These are phyloP conservation scores for Podaxis sp. DNA, from an alignment of 768 basidiomycete genomes.

Conservation along the genomic window DNA sequence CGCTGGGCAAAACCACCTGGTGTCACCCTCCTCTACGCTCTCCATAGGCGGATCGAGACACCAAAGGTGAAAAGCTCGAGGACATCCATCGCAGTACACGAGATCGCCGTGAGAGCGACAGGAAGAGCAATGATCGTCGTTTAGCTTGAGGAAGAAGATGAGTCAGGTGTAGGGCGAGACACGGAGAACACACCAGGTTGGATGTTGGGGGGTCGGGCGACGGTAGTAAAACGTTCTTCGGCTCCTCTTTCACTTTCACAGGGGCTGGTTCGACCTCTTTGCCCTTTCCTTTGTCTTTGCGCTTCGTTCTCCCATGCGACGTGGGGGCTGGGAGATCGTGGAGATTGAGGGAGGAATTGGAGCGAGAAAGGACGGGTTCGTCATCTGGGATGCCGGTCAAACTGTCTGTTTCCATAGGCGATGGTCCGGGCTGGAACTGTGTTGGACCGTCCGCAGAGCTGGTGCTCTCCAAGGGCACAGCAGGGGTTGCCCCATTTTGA, in stretches of 20 bases:
- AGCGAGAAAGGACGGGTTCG: slow-evolving; percentile 61
- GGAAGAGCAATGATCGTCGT: slow-evolving; percentile 83
- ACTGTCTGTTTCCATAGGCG: slow-evolving; percentile 44
- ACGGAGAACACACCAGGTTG: slow-evolving; percentile 38
- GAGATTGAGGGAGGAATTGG: slow-evolving; percentile 52
- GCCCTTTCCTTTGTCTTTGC: slow-evolving; percentile 57
- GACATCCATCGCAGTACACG: slow-evolving; percentile 97
- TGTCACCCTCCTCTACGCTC: slow-evolving; percentile 80
- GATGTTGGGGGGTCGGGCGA: slow-evolving; percentile 43
- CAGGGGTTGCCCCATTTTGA: slow-evolving; percentile 44
- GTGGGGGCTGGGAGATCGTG: slow-evolving; percentile 30
- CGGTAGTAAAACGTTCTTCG: slow-evolving; percentile 38
- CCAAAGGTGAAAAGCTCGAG: slow-evolving; percentile 92
- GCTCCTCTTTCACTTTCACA: slow-evolving; percentile 54
- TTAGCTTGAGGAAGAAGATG: slow-evolving; percentile 32
- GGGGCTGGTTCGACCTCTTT: slow-evolving; percentile 41
- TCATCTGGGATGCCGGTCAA: slow-evolving; percentile 56
- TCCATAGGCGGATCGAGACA: slow-evolving; percentile 97
- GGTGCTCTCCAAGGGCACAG: slow-evolving; percentile 37
- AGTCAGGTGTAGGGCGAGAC: slow-evolving; percentile 14
- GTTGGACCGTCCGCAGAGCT: slow-evolving; percentile 40
- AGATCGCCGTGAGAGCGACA: slow-evolving; percentile 82
- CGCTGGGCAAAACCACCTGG: slow-evolving; percentile 79
- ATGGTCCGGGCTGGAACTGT: slow-evolving; percentile 23
- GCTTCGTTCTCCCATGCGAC: slow-evolving; percentile 32